Percentiles rank a stretch among this genome's conserved stretches.
phyloP scores from a whole-genome alignment of 1,284 basidiomycete species.

The Microbotryum intermedium region DNA sequence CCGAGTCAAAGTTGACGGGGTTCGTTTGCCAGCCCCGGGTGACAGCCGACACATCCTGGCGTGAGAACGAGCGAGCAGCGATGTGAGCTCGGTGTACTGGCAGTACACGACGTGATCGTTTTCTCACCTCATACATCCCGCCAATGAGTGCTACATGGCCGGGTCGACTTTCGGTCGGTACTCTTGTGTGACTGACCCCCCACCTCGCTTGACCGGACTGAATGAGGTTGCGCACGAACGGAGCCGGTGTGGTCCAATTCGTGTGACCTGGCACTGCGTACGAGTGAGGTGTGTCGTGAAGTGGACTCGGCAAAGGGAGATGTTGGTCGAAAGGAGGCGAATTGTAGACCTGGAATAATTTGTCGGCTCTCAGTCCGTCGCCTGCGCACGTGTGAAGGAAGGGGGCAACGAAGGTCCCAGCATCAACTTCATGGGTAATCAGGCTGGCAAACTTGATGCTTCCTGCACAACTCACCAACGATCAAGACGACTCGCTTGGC shows the following conservation, averaged over 20 bases:
- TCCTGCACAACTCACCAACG: slow-evolving; percentile 50
- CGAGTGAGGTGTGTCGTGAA: background rate
- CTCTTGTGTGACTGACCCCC: slow-evolving; percentile 76
- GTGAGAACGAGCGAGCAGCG: slow-evolving; percentile 30
- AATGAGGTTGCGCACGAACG: slow-evolving; percentile 59
- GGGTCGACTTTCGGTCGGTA: slow-evolving; percentile 80
- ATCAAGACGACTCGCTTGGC: slow-evolving; percentile 71
- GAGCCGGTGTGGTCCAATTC: slow-evolving; percentile 53
- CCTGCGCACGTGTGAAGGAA: slow-evolving; percentile 43
- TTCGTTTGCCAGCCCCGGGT: slow-evolving; percentile 70
- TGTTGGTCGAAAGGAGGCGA: slow-evolving; percentile 50
- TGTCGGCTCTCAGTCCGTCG: slow-evolving; percentile 74
- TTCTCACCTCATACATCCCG: slow-evolving; percentile 77
- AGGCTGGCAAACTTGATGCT: too few species aligned
- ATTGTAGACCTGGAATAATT: slow-evolving; percentile 59
- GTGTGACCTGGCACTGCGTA: background rate
- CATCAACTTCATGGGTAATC: too few species aligned
- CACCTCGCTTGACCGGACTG: slow-evolving; percentile 59
- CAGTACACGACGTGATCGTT: background rate
- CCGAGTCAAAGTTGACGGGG: slow-evolving; percentile 80
- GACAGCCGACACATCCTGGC: background rate
- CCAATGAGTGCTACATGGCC: slow-evolving; percentile 82
- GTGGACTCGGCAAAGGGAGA: slow-evolving; percentile 15
- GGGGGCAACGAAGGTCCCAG: background rate
- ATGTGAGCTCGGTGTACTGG: slow-evolving; percentile 6